Evolutionary conservation across 371 early-diverging fungal species (phyloP), one percentile per base, ranked within the genome.

Genomic region (Rhizopus microsporus): DNA sequence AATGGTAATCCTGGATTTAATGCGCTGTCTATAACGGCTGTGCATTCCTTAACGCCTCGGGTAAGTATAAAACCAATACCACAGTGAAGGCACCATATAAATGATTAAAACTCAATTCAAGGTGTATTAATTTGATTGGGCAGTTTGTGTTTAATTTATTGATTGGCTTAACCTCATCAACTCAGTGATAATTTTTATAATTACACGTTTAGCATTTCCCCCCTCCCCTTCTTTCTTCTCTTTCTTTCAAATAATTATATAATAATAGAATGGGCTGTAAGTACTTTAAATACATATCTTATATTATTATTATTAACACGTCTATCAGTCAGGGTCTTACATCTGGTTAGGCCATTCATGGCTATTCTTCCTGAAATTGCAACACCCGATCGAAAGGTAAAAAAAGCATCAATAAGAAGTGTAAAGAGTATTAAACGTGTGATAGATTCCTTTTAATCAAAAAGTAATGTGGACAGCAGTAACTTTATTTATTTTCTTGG

Each of bases 391-490:
- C 90, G 97, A 80, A 97, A 96, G 90, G 96, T 95, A 78, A 54
- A 49, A 50, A 12, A 31, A 3, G 12, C 29, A 12, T 15, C 5
- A 45, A 43, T 29, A 30, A 29, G 13, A 39, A n/a, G 56, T 10
- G 52, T 6, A 45, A 23, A 3, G 30, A 33, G 51, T 12, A 44
- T 17, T 50, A 29, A 33, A 15, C 34, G 17, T 33, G 35, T 17
- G 8, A 15, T 58, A 94, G 93, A 87, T 98, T 35, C 93, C 95
- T 54, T 99, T 99, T 82, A 87, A 93, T 65, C 99, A 99, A 83
- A 99, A 98, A 82, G 89, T 99, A 56, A 87, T 99, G 77, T 99
- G 99, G 99, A 99, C 99, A 38, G 94, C 94, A 33, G 93, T 99
- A 66, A 98, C 99, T 10, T 86, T 99, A 57, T 92, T 99, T 72